phyloP scores from a whole-genome alignment of 2,329 filamentous ascomycete genomes.

The Didymella lethalis region DNA sequence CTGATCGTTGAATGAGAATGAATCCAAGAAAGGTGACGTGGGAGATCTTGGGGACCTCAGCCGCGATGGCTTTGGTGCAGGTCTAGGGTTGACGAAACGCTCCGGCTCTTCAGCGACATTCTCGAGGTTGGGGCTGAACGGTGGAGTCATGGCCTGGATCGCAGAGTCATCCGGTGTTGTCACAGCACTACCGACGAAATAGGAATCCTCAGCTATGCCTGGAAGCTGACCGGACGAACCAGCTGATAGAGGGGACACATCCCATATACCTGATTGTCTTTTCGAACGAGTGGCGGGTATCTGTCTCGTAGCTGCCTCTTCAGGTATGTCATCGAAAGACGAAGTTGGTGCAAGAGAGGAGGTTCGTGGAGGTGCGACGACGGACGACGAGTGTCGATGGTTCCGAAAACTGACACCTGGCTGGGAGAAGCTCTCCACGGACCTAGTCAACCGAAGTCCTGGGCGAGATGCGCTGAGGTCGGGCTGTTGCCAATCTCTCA shows the following conservation, averaged over 20 bases:
- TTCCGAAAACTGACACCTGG: slow-evolving; percentile 55
- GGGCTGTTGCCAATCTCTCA: slow-evolving; percentile 23
- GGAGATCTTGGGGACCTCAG: slow-evolving; percentile 36
- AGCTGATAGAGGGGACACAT: slow-evolving; percentile 36
- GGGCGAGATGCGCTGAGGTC: slow-evolving; percentile 23
- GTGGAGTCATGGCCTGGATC: slow-evolving; percentile 50
- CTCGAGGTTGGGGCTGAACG: slow-evolving; percentile 51
- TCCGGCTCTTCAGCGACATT: slow-evolving; percentile 51
- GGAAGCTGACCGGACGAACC: slow-evolving; percentile 30
- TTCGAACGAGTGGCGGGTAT: slow-evolving; percentile 27
- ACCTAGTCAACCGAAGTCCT: slow-evolving; percentile 42
- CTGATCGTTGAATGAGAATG: slow-evolving; percentile 38
- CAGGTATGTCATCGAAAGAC: slow-evolving; percentile 31
- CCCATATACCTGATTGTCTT: slow-evolving; percentile 47
- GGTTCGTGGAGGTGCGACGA: slow-evolving; percentile 51
- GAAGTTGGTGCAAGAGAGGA: slow-evolving; percentile 45
- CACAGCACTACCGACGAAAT: slow-evolving; percentile 50
- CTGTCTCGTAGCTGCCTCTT: slow-evolving; percentile 22
- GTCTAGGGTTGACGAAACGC: slow-evolving; percentile 44
- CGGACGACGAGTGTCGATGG: slow-evolving; percentile 50
- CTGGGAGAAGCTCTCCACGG: slow-evolving; percentile 64
- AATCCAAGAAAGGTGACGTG: slow-evolving; percentile 39
- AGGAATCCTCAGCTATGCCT: slow-evolving; percentile 41
- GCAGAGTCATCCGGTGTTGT: slow-evolving; percentile 55
- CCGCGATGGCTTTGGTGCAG: slow-evolving; percentile 43